Evolutionary conservation across 495 filamentous ascomycete species (phyloP), one percentile per base, ranked within the genome.

Genomic region (Daldinia loculata): DNA sequence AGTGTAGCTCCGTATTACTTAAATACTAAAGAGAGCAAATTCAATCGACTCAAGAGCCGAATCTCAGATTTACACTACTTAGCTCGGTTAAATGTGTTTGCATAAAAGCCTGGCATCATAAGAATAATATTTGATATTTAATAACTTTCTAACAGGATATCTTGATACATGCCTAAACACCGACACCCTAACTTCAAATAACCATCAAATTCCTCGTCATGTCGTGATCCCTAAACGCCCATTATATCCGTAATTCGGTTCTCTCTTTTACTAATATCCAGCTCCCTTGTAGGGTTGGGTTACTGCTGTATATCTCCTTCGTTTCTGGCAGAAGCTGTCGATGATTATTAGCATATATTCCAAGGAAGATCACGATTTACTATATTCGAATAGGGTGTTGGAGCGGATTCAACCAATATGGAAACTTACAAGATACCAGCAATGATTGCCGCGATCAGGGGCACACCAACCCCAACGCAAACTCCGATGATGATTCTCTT

Each of bases 401-500:
- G 27, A 24, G 45, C 22, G n/a, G 24, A 9, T 15, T 7, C 1
- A 0, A 22, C 3, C 11, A 1, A 39, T 11, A 32, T 30, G 34
- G 8, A 43, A 15, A 78, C 81, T 76, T 75, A 83, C 82, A 74
- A 75, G 60, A 75, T 53, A 41, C 73, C 78, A 14, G 68, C 53
- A 60, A 77, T 48, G 39, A 82, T 41, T n/a, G 63, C 76, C 4
- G 73, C 68, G 14, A 85, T 53, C 32, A 56, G 73, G 2, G 81
- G 81, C 29, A 83, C 78, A 7, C 82, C 82, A 27, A 84, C 50
- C 8, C 83, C 83, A 26, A 85, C 78, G 53, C 76, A 75, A 4
- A 84, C 68, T 0, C 83, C 82, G 57, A 85, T 78, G 52, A 84
- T 79, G 36, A 84, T 43, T 61, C 78, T 78, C 34, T 76, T 80